Evolutionary conservation across 2,329 filamentous ascomycete species (phyloP).

Genomic region (Aspergillus floridensis): DNA sequence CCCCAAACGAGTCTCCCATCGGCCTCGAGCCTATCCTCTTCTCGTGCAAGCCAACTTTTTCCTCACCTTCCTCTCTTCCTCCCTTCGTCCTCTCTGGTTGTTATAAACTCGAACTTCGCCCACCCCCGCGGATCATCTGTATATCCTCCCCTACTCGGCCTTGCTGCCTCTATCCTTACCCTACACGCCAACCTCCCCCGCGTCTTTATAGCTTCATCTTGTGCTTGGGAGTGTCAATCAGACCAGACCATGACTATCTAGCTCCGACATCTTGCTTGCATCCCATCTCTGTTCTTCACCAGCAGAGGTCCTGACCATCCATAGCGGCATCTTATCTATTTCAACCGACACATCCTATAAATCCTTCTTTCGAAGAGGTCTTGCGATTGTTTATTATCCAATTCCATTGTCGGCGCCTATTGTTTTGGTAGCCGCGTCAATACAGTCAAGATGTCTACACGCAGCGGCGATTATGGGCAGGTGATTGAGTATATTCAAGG

Average conservation of each 20-base stretch:
- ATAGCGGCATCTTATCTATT: slow-evolving; percentile 7
- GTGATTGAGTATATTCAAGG: slow-evolving; percentile 96
- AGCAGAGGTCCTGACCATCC: slow-evolving; percentile 12
- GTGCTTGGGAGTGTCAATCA: slow-evolving; percentile 13
- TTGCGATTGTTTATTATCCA: slow-evolving; percentile 13
- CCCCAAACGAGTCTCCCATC: slow-evolving; percentile 30
- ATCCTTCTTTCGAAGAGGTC: not conserved
- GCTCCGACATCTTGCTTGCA: slow-evolving; percentile 14
- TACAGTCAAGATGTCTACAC: slow-evolving; percentile 45
- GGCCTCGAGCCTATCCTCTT: slow-evolving; percentile 24
- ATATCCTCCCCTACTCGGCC: slow-evolving; percentile 5
- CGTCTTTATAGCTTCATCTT: slow-evolving; percentile 12
- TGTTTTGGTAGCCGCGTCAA: slow-evolving; percentile 14
- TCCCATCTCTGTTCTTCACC: slow-evolving; percentile 5
- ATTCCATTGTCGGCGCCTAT: slow-evolving; percentile 9
- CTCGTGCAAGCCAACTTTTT: slow-evolving; percentile 22
- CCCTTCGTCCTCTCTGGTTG: slow-evolving; percentile 16
- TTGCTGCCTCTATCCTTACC: slow-evolving; percentile 27
- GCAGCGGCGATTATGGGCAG: slow-evolving; percentile 70
- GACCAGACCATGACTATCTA: slow-evolving; percentile 31
- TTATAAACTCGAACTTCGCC: slow-evolving; percentile 10
- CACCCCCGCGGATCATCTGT: slow-evolving; percentile 12
- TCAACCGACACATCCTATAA: not conserved
- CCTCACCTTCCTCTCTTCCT: not conserved
- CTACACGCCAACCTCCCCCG: slow-evolving; percentile 5